Evolutionary conservation across 2,329 filamentous ascomycete species (phyloP).

Genomic region (Sphaerostilbella broomeana): DNA sequence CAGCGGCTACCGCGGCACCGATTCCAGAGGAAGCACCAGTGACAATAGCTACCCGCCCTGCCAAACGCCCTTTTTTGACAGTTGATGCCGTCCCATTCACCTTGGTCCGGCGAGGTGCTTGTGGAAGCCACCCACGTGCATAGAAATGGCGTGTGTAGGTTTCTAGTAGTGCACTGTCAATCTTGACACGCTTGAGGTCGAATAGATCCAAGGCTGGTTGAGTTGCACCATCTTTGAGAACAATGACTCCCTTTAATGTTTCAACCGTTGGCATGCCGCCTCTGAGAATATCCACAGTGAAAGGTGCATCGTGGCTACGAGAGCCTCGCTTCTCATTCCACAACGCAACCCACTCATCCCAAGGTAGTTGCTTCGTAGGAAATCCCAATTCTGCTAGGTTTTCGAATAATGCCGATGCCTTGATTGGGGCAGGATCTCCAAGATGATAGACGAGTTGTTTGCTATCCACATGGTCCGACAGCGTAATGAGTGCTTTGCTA

Average conservation of each 20-base stretch:
- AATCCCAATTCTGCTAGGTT: slow-evolving; percentile 63
- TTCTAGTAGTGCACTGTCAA: slow-evolving; percentile 63
- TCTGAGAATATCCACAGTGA: slow-evolving; percentile 72
- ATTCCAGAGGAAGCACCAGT: slow-evolving; percentile 76
- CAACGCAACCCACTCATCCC: slow-evolving; percentile 66
- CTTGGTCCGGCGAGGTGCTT: slow-evolving; percentile 47
- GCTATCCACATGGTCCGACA: slow-evolving; percentile 56
- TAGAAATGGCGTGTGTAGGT: slow-evolving; percentile 78
- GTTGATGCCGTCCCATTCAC: slow-evolving; percentile 20
- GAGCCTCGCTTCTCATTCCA: slow-evolving; percentile 66
- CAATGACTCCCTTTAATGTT: slow-evolving; percentile 62
- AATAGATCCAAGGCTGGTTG: slow-evolving; percentile 48
- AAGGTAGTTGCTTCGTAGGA: slow-evolving; percentile 56
- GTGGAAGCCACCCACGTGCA: slow-evolving; percentile 67
- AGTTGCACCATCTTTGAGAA: slow-evolving; percentile 66
- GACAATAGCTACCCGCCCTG: slow-evolving; percentile 66
- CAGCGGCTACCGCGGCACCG: slow-evolving; percentile 64
- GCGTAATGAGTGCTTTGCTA: slow-evolving; percentile 63
- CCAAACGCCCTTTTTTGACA: slow-evolving; percentile 48
- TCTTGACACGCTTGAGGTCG: slow-evolving; percentile 57
- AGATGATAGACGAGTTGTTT: slow-evolving; percentile 66
- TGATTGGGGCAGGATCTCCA: slow-evolving; percentile 63
- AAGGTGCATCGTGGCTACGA: slow-evolving; percentile 62
- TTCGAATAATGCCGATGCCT: slow-evolving; percentile 59
- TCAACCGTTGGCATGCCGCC: slow-evolving; percentile 74